Percentiles rank a stretch among this genome's conserved stretches.
These are phyloP conservation scores for Byssochlamys sp. DNA, from an alignment of 2,329 filamentous ascomycete species.

Conservation along the genomic window DNA sequence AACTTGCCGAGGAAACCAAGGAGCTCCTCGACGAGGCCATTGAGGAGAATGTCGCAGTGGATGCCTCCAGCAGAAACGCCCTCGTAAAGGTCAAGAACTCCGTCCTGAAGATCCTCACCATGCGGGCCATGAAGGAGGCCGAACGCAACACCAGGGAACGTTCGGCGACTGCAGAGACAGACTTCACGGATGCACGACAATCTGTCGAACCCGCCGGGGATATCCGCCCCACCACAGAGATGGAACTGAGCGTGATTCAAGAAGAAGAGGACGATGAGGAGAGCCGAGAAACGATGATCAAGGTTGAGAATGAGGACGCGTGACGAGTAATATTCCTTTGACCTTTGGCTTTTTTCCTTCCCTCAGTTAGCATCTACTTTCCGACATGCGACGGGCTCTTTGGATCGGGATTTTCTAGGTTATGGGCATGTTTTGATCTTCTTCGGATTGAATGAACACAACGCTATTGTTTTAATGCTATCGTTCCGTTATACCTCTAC, in stretches of 20 bases:
- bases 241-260: slow-evolving; percentile 27
- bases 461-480: background rate
- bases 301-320: slow-evolving; percentile 22
- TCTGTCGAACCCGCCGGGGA: slow-evolving; percentile 18
- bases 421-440: background rate
- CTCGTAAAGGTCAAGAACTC: slow-evolving; percentile 39
- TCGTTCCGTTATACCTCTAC: background rate
- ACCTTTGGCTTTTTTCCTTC: background rate
- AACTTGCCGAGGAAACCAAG: slow-evolving; percentile 45
- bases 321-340: slow-evolving; percentile 8
- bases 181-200: slow-evolving; percentile 17
- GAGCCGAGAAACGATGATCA: slow-evolving; percentile 23
- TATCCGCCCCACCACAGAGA: slow-evolving; percentile 13
- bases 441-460: background rate
- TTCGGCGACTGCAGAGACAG: slow-evolving; percentile 22
- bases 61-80: slow-evolving; percentile 36
- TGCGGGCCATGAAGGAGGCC: slow-evolving; percentile 29
- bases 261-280: slow-evolving; percentile 26
- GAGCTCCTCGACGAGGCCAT: slow-evolving; percentile 51
- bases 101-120: slow-evolving; percentile 31
- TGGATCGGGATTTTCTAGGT: background rate
- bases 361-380: background rate
- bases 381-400: background rate
- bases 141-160: slow-evolving; percentile 21
- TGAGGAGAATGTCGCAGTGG: slow-evolving; percentile 33